Evolutionary conservation across 1,284 basidiomycete genomes (phyloP).

Genomic region (Hemileia vastatrix): DNA sequence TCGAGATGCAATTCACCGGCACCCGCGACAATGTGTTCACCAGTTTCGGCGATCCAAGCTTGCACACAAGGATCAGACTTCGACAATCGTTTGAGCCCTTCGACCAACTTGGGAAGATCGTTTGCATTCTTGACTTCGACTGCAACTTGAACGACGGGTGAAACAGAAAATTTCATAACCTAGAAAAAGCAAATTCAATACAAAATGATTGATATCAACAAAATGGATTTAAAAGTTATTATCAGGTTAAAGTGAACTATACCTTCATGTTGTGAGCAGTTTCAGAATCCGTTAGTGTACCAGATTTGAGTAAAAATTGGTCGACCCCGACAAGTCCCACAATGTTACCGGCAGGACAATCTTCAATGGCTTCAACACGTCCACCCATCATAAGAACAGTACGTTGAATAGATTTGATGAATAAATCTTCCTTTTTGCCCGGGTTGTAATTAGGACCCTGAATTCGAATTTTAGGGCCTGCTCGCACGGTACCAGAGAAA

Average conservation of each 20-base stretch:
- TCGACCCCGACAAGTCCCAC: slow-evolving; percentile 99
- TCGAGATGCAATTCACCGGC: slow-evolving; percentile 99
- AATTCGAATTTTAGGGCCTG: slow-evolving; percentile 98
- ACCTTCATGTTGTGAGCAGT: slow-evolving; percentile 99
- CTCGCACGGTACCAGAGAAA: slow-evolving; percentile 94
- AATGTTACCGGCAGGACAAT: slow-evolving; percentile 98
- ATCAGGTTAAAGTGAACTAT: slow-evolving; percentile 63
- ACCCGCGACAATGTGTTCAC: slow-evolving; percentile 98
- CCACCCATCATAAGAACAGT: slow-evolving; percentile 99
- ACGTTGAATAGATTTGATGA: slow-evolving; percentile 96
- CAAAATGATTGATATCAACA: neutral
- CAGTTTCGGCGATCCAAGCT: slow-evolving; percentile 81
- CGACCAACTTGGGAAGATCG: slow-evolving; percentile 98
- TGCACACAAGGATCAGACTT: slow-evolving; percentile 99
- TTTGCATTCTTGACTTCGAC: slow-evolving; percentile 99
- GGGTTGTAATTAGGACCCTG: slow-evolving; percentile 98
- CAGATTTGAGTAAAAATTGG: slow-evolving; percentile 93
- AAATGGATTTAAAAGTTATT: neutral
- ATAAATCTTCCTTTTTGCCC: slow-evolving; percentile 98
- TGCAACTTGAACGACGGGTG: slow-evolving; percentile 97
- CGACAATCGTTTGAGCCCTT: slow-evolving; percentile 99
- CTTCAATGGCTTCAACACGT: slow-evolving; percentile 96
- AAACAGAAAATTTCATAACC: slow-evolving; percentile 53
- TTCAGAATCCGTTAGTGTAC: slow-evolving; percentile 94
- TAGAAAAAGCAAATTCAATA: neutral